Evolutionary conservation across 2,329 filamentous ascomycete genomes (phyloP).

Genomic region (Neofusicoccum kwambonambiense): DNA sequence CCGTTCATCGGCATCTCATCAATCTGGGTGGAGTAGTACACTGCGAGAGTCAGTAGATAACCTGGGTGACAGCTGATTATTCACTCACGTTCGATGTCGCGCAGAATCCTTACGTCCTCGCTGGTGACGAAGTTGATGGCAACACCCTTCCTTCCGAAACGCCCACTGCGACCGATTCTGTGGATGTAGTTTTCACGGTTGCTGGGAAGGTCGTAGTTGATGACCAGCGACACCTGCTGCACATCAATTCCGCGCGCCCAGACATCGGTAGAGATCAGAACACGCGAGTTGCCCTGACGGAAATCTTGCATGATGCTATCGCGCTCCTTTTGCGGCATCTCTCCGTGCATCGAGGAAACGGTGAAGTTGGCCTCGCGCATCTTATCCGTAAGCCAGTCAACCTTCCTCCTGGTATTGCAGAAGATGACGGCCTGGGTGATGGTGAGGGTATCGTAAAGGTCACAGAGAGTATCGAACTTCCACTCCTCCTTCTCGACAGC

Average conservation of each 20-base stretch:
- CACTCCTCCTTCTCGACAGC: constrained; percentile 99
- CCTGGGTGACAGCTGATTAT: background rate
- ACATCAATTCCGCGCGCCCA: constrained; percentile 99
- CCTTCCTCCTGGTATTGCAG: constrained; percentile 98
- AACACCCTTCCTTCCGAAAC: constrained; percentile 97
- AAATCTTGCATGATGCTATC: constrained; percentile 99
- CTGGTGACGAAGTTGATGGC: constrained; percentile 99
- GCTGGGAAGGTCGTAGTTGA: constrained; percentile 97
- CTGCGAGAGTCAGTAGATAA: constrained; percentile 47
- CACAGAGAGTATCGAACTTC: constrained; percentile 98
- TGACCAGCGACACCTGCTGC: constrained; percentile 95
- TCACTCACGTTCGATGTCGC: constrained; percentile 84
- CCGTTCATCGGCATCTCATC: constrained; percentile 97
- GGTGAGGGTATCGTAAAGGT: constrained; percentile 97
- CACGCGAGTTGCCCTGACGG: constrained; percentile 90
- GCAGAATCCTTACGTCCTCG: constrained; percentile 94
- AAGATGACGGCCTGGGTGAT: constrained; percentile 99
- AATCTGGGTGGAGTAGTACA: constrained; percentile 95
- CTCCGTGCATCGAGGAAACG: constrained; percentile 96
- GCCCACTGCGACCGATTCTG: constrained; percentile 90
- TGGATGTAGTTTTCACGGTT: constrained; percentile 99
- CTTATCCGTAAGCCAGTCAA: constrained; percentile 99
- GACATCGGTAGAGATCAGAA: constrained; percentile 95
- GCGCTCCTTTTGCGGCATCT: constrained; percentile 97
- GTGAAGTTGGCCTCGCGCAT: constrained; percentile 99